Base-by-base conservation (phyloP, 78 protist genomes). In the Pigoraptor vietnamica region DNA sequence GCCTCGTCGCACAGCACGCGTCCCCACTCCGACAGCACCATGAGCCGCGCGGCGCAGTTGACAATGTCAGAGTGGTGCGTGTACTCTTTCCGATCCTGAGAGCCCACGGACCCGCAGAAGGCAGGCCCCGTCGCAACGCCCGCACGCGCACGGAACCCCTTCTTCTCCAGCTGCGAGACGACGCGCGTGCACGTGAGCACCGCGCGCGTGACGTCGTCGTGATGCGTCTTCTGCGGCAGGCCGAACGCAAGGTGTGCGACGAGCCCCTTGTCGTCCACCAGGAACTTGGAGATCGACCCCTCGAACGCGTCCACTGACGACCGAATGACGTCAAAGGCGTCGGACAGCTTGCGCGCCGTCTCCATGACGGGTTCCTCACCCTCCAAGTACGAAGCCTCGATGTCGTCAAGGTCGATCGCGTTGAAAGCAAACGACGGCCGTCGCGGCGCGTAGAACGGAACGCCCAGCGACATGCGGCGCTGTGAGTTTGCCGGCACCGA, bases 211-310 rank as follows among this genome's bases (percentile, higher is more conserved):
- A 90, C 82, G 34, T 92, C 93, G 29, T 92, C 87, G 37, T 37
- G 39, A 35, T 92, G 93, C 37, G 89, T 0, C 24, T 84, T 21
- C 35, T 89, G 93, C 55, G 93, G 93, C 32, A 92, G 93, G 19
- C 93, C 93, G 40, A 92, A 92, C 29, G 24, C 91, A 81, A 37
- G 56, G 34, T 84, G 79, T 0, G 87, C 82, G 24, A 88, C 34
- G 39, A 88, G 87, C 29, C 93, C 93, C 84, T 92, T 92, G 93
- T 92, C 93, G 86, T 92, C 93, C 90, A 92, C 55, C 1, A 92
- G 90, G 1, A 92, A 37, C 91, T 92, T 92, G 90, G 56, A 87
- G 38, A 92, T 33, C 37, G 89, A 84, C 24, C 93, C 93, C 55
- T 92, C 91, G 56, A 37, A 92, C 14, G 67, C 67, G 67, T 48